Percentiles rank a stretch among this genome's conserved stretches.
Evolutionary conservation across 116 monocot species (phyloP).

Genomic region (Iris pallida): DNA sequence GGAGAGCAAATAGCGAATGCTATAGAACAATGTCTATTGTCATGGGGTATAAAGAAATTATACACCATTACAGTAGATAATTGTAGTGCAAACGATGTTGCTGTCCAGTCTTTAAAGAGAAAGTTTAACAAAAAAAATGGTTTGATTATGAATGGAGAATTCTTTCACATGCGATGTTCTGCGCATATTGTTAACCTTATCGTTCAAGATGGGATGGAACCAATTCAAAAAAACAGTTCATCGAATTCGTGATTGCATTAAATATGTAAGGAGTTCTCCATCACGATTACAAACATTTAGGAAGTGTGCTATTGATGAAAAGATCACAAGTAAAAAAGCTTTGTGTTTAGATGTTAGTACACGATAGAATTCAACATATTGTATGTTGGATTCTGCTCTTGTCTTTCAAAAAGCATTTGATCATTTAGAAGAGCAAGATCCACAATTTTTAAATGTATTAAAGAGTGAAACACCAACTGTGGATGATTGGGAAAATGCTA

Average conservation of each 20-base stretch:
- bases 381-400: neutral
- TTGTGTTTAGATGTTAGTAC: neutral
- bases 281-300: neutral
- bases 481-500: neutral
- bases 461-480: neutral
- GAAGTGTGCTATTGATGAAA: neutral
- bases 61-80: too few species aligned
- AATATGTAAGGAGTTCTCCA: too few species aligned
- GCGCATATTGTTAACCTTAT: neutral
- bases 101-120: too few species aligned
- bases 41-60: too few species aligned
- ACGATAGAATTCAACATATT: neutral
- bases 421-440: neutral
- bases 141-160: too few species aligned
- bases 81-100: too few species aligned
- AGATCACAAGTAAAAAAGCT: neutral
- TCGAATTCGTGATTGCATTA: too few species aligned
- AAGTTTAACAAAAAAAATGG: too few species aligned
- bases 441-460: neutral
- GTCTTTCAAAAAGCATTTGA: neutral
- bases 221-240: too few species aligned
- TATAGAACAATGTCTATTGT: too few species aligned
- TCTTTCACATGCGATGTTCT: neutral
- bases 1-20: too few species aligned
- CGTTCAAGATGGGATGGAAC: too few species aligned